Evolutionary conservation across 108 stramenopile genomes (phyloP), one percentile per base, ranked within the genome.

Genomic region (Mediolabrus comicus): DNA sequence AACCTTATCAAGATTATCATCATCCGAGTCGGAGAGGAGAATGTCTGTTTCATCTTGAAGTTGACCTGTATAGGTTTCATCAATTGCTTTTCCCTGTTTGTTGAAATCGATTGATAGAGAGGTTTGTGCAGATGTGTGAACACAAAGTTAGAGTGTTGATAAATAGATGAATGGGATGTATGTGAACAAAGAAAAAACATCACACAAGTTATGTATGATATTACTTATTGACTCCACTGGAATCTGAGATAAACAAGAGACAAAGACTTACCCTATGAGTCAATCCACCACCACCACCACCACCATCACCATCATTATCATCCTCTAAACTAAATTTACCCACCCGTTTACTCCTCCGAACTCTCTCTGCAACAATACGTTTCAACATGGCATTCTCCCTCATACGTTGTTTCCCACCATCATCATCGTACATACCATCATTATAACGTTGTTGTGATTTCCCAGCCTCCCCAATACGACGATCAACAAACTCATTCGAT

Each of bases 41-140:
- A 84, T 49, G 65, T 85, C 68, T 1, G 64, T 32, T n/a, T 72
- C 82, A 24, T 62, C 80, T 30, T 80, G 69, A 13, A 41, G 67
- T 31, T 86, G 69, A 63, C 73, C 59, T 26, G 82, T 65, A 60
- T 84, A 73, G 54, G 77, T 38, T 54, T 83, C 73, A 69, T 88
- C 88, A 34, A 96, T 84, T 11, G 73, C 71, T 81, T 91, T 88
- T 22, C 97, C 98, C 67, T 88, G n/a, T n/a, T n/a, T n/a, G n/a
- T n/a, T n/a, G n/a, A n/a, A 33, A 33, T 33, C 5, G 33, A 6
- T 33, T 33, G 33, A 33, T 3, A 33, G 33, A 33, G 33, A n/a
- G n/a, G n/a, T n/a, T n/a, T n/a, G n/a, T n/a, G n/a, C n/a, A n/a
- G n/a, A n/a, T n/a, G n/a, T n/a, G 33, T 33, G 33, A 6, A 33